A percentile compares a stretch with the other conserved stretches of the same genome.
phyloP scores from a whole-genome alignment of 768 basidiomycete species.

The Gloeopeniophorella convolvens region DNA sequence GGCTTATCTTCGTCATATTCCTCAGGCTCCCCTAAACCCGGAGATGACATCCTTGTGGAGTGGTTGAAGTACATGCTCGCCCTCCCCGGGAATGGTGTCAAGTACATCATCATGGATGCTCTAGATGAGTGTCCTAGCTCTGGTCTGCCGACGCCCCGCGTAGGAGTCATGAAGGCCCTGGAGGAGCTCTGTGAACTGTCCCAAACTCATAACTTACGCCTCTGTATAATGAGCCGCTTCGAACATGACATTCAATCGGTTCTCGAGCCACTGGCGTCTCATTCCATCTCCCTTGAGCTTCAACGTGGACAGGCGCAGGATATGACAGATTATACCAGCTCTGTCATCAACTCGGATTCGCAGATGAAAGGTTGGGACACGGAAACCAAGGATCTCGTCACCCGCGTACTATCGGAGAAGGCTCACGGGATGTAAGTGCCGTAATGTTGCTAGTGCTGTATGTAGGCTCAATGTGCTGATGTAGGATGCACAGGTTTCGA shows the following conservation, averaged over 20 bases:
- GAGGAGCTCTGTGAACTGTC: no score
- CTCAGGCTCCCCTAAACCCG: neutral
- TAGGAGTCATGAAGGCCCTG: conserved; percentile 1
- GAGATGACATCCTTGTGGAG: neutral
- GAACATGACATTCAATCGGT: no score
- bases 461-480: neutral
- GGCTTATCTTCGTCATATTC: neutral
- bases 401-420: no score
- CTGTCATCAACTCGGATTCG: no score
- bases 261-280: no score
- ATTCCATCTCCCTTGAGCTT: no score
- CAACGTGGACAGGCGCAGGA: no score
- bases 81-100: neutral
- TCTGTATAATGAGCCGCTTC: neutral
- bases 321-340: no score
- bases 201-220: neutral
- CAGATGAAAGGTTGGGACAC: no score
- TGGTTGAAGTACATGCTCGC: conserved; percentile 1
- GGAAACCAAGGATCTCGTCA: no score
- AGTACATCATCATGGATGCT: no score
- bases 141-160: neutral
- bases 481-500: neutral
- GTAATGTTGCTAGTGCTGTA: no score
- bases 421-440: neutral
- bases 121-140: conserved; percentile 2